A percentile compares a stretch with the other conserved stretches of the same genome.
Evolutionary conservation across 805 yeast genomes (phyloP).

Genomic region (Cyberlindnera xishuangbannaensis): DNA sequence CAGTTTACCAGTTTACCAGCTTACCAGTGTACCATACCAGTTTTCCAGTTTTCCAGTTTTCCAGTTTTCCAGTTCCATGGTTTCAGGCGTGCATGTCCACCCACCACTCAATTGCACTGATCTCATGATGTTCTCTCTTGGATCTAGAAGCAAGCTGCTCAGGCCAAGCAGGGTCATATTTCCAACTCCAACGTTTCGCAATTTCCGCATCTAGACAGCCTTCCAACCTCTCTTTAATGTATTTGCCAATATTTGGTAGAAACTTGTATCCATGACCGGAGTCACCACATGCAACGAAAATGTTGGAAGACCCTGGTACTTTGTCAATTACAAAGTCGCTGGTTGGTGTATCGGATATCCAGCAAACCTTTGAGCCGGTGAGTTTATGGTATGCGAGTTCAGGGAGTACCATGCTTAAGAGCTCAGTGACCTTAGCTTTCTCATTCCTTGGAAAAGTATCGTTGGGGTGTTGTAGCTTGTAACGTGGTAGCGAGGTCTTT

Average conservation of each 20-base stretch:
- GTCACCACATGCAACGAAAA: constrained; percentile 42
- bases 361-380: constrained; percentile 31
- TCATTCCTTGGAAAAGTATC: constrained; percentile 33
- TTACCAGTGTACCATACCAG: too few relatives aligned
- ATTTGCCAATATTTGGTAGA: constrained; percentile 41
- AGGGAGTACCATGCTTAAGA: constrained; percentile 33
- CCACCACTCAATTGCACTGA: constrained; percentile 16
- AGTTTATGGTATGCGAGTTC: constrained; percentile 32
- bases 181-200: constrained; percentile 30
- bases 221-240: constrained; percentile 31
- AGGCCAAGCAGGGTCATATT: constrained; percentile 17
- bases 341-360: constrained; percentile 38
- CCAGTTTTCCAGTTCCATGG: too few relatives aligned
- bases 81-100: too few relatives aligned
- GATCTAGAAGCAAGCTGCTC: constrained; percentile 12
- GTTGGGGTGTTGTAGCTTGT: constrained; percentile 22
- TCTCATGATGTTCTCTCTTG: constrained; percentile 15
- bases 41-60: too few relatives aligned
- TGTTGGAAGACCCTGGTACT: constrained; percentile 29
- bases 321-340: constrained; percentile 36
- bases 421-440: constrained; percentile 22
- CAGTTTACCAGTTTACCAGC: too few relatives aligned
- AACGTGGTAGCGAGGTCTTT: constrained; percentile 32
- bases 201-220: constrained; percentile 24
- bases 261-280: constrained; percentile 44